These are phyloP conservation scores for Aspergillus pseudoterreus DNA, from an alignment of 2,329 filamentous ascomycete species.

Conservation along the genomic window DNA sequence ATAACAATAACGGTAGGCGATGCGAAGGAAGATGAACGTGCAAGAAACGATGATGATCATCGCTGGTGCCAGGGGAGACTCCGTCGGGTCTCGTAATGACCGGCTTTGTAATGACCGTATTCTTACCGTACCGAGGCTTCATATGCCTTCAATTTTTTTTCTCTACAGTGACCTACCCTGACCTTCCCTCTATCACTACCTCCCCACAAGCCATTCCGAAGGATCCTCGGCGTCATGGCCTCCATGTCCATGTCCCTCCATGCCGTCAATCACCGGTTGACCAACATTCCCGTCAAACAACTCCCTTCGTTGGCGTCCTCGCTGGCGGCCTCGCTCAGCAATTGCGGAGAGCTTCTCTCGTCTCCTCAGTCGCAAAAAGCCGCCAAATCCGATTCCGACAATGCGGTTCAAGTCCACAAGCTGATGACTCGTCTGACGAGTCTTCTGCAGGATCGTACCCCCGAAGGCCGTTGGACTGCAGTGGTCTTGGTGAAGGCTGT, in stretches of 20 bases:
- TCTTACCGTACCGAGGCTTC: slow-evolving; percentile 25
- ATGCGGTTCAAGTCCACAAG: slow-evolving; percentile 70
- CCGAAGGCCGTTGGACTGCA: slow-evolving; percentile 73
- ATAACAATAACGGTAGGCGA: background rate
- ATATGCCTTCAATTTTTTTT: slow-evolving; percentile 17
- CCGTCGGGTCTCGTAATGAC: background rate
- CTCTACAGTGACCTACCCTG: background rate
- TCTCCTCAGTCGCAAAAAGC: slow-evolving; percentile 56
- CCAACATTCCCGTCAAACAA: slow-evolving; percentile 66
- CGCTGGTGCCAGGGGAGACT: slow-evolving; percentile 22
- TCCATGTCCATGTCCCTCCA: slow-evolving; percentile 38
- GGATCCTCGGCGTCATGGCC: slow-evolving; percentile 20
- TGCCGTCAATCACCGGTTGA: slow-evolving; percentile 52
- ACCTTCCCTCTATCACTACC: background rate
- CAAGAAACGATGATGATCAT: slow-evolving; percentile 12
- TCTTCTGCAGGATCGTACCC: slow-evolving; percentile 70
- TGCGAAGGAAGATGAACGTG: background rate
- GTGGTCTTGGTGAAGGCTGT: slow-evolving; percentile 75
- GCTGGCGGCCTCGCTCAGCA: slow-evolving; percentile 56
- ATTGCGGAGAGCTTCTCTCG: slow-evolving; percentile 60
- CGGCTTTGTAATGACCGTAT: slow-evolving; percentile 10
- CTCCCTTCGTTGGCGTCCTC: slow-evolving; percentile 70
- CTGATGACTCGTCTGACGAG: slow-evolving; percentile 74
- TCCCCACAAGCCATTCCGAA: background rate
- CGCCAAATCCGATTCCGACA: slow-evolving; percentile 62